Base-by-base conservation (phyloP, 164 flowering plant species). In the Kalanchoe fedtschenkoi region DNA sequence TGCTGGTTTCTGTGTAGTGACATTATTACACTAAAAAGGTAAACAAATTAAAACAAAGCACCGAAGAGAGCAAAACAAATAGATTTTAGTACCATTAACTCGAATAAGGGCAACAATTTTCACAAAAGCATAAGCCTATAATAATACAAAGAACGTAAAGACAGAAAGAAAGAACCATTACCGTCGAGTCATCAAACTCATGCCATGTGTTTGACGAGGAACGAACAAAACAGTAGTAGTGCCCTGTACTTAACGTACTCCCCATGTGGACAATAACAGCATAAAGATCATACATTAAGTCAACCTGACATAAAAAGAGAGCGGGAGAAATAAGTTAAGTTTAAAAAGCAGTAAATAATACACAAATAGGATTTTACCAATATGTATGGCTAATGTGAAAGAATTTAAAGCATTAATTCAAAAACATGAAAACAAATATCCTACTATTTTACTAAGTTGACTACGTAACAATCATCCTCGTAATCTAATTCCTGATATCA, bases 241-340 rank as follows among this genome's bases (percentile, higher is more conserved):
- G 99, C 28, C 97, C 99, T 43, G 79, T 84, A 69, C 67, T 68
- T 38, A 80, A 68, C 42, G 80, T 65, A 47, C 47, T 33, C 37
- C 96, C 97, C 66, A 7, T 22, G 66, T 95, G 99, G 68, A 81
- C 97, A 56, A 95, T 80, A 70, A 91, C 66, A 33, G 89, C 99
- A 81, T 87, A 91, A 2, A 95, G 76, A 24, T 81, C 84, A 74
- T 93, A 88, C 66, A 78, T 82, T 65, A 78, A 59, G 15, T 76
- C 76, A 34, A 35, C 76, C 96, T 89, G 58, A 62, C 5, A n/a
- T 0, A 39, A 9, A 37, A 34, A 53, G 35, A 32, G 21, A 34
- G n/a, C n/a, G n/a, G n/a, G n/a, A n/a, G n/a, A 30, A 39, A 28
- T n/a, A 28, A 61, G 28, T 5, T 10, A 3, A 59, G 9, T 46